phyloP scores from a whole-genome alignment of 306 rosid species.

The Medicago lupulina region DNA sequence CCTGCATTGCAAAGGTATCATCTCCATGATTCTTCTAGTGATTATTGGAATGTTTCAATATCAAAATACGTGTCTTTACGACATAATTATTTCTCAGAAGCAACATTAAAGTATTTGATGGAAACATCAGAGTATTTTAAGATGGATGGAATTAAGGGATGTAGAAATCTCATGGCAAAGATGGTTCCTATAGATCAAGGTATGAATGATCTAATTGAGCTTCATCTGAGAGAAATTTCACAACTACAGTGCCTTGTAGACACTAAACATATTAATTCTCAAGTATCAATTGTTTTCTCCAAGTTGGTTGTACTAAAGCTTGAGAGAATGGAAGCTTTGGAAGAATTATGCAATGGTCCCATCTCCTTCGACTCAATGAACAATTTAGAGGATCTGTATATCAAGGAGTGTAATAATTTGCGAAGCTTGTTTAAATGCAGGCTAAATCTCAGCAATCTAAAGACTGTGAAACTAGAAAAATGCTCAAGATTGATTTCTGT shows the following conservation, averaged over 20 bases:
- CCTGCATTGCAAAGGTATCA: constrained; percentile 2
- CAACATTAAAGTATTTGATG: not conserved
- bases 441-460: constrained; percentile 9
- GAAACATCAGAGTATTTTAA: not conserved
- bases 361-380: not conserved
- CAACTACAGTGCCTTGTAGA: constrained; percentile 1
- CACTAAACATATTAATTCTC: not conserved
- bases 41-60: accelerated
- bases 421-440: not conserved
- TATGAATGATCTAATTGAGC: not conserved
- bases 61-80: not conserved
- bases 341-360: constrained; percentile 16
- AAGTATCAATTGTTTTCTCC: not conserved
- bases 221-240: accelerated
- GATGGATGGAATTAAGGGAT: accelerated
- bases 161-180: constrained; percentile 27
- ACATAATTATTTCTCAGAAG: not conserved
- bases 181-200: constrained; percentile 4
- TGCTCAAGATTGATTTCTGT: not conserved
- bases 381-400: not conserved
- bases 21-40: not conserved
- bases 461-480: accelerated
- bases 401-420: not conserved
- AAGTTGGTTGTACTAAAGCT: not conserved
- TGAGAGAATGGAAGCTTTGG: accelerated